Conservation (phyloP, 73 alveolate species). For the Effrenium voratum region DNA sequence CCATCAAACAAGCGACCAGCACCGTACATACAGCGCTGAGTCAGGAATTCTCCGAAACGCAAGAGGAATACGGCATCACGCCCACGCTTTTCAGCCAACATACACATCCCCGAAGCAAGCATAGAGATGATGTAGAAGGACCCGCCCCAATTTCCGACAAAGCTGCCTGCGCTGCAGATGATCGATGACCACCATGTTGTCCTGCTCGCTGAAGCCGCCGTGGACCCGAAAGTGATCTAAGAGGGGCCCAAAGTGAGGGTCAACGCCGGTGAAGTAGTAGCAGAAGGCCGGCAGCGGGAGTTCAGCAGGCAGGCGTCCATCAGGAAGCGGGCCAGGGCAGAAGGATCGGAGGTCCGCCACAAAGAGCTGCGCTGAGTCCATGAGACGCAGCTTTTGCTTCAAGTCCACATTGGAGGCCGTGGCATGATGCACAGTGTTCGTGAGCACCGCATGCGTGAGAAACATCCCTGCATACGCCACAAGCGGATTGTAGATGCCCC, state of each 20-base stretch:
- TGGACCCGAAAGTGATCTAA: slow-evolving; percentile 9
- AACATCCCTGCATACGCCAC: slow-evolving; percentile 69
- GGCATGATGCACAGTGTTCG: slow-evolving; percentile 79
- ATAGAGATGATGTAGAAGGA: no score
- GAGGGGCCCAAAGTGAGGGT: slow-evolving; percentile 74
- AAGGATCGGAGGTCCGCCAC: neutral
- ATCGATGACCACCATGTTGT: neutral
- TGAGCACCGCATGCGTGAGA: slow-evolving; percentile 43
- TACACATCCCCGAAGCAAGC: no score
- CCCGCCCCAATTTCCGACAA: no score
- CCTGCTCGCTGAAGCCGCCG: slow-evolving; percentile 13
- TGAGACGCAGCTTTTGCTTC: slow-evolving; percentile 5
- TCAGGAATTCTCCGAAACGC: no score
- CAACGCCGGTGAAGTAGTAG: slow-evolving; percentile 29
- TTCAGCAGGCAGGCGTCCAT: neutral
- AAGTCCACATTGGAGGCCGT: slow-evolving; percentile 17
- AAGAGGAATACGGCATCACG: no score
- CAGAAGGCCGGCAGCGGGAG: slow-evolving; percentile 48
- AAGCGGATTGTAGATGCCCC: slow-evolving; percentile 78
- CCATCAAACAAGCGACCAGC: no score
- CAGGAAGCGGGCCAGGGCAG: slow-evolving; percentile 29
- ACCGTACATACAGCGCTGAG: no score
- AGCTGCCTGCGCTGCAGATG: neutral
- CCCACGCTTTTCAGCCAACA: no score
- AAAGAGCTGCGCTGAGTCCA: slow-evolving; percentile 40